Percentiles rank a stretch among this genome's conserved stretches.
phyloP scores from a whole-genome alignment of 2,329 filamentous ascomycete species.

The Claviceps arundinis region DNA sequence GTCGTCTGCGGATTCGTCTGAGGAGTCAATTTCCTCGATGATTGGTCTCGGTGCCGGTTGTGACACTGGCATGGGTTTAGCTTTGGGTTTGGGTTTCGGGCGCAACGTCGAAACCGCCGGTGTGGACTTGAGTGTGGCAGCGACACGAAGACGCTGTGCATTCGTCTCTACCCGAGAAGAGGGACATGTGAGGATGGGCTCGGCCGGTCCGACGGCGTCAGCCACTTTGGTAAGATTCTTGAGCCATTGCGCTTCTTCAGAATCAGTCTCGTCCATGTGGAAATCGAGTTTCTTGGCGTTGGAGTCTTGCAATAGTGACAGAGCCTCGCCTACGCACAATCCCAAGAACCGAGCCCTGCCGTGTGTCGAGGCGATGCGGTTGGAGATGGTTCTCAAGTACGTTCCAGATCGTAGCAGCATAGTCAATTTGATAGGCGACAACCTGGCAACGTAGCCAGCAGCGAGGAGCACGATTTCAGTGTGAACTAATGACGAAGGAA shows the following conservation, averaged over 20 bases:
- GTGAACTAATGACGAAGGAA: slow-evolving; percentile 43
- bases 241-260: slow-evolving; percentile 63
- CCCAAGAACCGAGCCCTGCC: slow-evolving; percentile 67
- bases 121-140: background rate
- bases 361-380: slow-evolving; percentile 68
- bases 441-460: slow-evolving; percentile 61
- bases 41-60: slow-evolving; percentile 30
- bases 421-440: slow-evolving; percentile 50
- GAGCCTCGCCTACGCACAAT: slow-evolving; percentile 70
- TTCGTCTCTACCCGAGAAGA: background rate
- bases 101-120: too few species aligned
- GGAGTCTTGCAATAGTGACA: slow-evolving; percentile 51
- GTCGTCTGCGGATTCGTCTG: slow-evolving; percentile 52
- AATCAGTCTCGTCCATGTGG: slow-evolving; percentile 64
- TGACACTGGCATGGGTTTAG: slow-evolving; percentile 10
- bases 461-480: slow-evolving; percentile 66
- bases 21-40: slow-evolving; percentile 52
- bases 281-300: slow-evolving; percentile 67
- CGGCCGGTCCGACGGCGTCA: slow-evolving; percentile 49
- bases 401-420: slow-evolving; percentile 56
- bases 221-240: slow-evolving; percentile 48
- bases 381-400: slow-evolving; percentile 72
- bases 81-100: background rate
- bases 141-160: background rate
- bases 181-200: slow-evolving; percentile 28